Conservation (phyloP, 768 basidiomycete species). For the Russula brevipes region DNA sequence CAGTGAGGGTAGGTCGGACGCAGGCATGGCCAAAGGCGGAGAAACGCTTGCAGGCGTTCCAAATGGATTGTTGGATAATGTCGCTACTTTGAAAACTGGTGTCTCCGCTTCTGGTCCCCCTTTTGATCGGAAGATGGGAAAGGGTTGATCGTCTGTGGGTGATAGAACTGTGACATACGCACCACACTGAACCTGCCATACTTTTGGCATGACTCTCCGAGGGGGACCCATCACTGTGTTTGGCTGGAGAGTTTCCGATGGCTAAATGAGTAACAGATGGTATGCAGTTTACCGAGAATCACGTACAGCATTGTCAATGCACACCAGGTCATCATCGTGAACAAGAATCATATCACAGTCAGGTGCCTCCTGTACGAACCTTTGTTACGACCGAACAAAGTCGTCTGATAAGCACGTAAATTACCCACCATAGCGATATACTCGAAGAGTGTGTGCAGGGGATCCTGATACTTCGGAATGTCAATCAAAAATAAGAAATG, state of each 20-base stretch:
- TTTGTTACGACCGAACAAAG: neutral
- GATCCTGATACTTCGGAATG: neutral
- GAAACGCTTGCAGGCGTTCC: neutral
- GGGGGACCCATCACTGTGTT: neutral
- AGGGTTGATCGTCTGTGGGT: neutral
- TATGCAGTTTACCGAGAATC: neutral
- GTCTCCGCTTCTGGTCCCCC: too few relatives aligned
- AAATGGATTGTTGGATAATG: neutral
- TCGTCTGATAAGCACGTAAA: too few relatives aligned
- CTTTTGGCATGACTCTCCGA: neutral
- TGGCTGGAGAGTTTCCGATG: neutral
- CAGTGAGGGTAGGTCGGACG: too few relatives aligned
- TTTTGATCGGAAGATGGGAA: neutral
- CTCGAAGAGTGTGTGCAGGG: neutral
- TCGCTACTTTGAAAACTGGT: neutral
- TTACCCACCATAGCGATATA: neutral
- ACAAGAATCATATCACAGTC: neutral
- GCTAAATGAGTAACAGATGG: neutral
- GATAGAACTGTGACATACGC: neutral
- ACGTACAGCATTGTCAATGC: neutral
- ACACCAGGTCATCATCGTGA: slow-evolving; percentile 1
- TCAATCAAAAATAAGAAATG: neutral
- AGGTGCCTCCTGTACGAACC: neutral
- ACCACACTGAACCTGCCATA: neutral
- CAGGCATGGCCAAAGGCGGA: too few relatives aligned